Base-by-base conservation (phyloP, 352 stramenopile species). In the Phytophthora boehmeriae region DNA sequence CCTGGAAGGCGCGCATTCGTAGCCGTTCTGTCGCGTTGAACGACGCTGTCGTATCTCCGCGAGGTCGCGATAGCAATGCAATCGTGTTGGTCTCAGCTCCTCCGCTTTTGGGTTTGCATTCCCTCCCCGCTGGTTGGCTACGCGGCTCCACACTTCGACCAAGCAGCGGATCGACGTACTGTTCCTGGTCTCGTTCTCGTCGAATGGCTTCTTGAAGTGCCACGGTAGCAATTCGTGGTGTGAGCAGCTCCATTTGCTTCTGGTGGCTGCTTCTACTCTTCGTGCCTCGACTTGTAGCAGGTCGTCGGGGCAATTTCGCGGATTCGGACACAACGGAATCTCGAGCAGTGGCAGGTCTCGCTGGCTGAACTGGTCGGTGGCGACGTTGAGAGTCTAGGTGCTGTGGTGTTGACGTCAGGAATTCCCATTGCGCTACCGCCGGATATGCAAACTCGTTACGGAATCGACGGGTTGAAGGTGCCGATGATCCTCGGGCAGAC, bases 111-210 rank as follows among this genome's bases (percentile, higher is more conserved):
- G n/a, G 5, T 58, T 56, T 63, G 8, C 41, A 20, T 27, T 59
- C 52, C n/a, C 63, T 55, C 44, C 27, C 34, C 49, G 54, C 23
- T 19, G 22, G 34, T 39, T 68, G 64, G 17, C 57, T 60, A 34
- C 69, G 61, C 8, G 73, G 55, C 43, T 89, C 80, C 5, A 89
- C 73, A n/a, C 73, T 83, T 28, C 77, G 72, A 5, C 66, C 77
- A 13, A 76, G 53, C 19, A 87, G 47, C 14, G 80, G 80, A 17
- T 78, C 58, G 0, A 72, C 59, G 42, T 86, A 87, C n/a, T 73
- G 27, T 39, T 79, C 67, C 20, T 89, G 73, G 8, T 71, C 71
- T 22, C 39, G 54, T 41, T 89, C 73, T 17, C 59, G 76, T 20
- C 53, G 54, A 17, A 71, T 60, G 2, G 73, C 75, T 68, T 89